Evolutionary conservation across 2,329 filamentous ascomycete genomes (phyloP).

Genomic region (Ophiostoma sp.): DNA sequence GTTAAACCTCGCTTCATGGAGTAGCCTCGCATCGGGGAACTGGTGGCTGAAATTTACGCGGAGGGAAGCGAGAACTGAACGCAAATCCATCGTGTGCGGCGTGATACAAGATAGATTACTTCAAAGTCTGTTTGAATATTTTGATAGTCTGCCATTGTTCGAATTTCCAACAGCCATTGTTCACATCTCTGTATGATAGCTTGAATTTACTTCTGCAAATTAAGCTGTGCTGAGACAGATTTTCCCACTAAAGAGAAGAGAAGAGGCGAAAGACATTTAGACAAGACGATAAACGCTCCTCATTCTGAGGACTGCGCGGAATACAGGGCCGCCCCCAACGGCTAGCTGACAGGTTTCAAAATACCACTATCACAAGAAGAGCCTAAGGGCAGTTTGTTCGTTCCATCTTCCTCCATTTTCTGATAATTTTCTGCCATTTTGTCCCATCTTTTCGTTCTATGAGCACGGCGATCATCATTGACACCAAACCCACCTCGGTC

Average conservation of each 20-base stretch:
- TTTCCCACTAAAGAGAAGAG: background rate
- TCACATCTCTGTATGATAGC: background rate
- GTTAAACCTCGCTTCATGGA: conserved; percentile 1
- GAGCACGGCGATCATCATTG: conserved; percentile 5
- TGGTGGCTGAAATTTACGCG: background rate
- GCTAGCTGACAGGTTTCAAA: background rate
- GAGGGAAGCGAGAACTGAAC: background rate
- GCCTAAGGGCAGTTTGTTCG: background rate
- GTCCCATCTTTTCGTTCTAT: background rate
- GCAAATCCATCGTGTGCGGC: background rate
- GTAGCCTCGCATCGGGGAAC: background rate
- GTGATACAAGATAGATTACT: background rate
- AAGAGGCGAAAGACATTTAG: background rate
- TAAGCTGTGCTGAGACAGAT: background rate
- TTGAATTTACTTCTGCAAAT: background rate
- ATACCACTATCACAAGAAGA: background rate
- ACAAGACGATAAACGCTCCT: background rate
- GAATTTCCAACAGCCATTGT: background rate
- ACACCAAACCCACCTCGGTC: background rate
- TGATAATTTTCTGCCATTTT: background rate
- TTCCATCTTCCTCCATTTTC: background rate
- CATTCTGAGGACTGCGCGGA: background rate
- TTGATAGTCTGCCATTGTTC: background rate
- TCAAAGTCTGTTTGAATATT: background rate
- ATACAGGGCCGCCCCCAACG: background rate